phyloP scores from a whole-genome alignment of 257 asterid genomes.

The Phtheirospermum japonicum region DNA sequence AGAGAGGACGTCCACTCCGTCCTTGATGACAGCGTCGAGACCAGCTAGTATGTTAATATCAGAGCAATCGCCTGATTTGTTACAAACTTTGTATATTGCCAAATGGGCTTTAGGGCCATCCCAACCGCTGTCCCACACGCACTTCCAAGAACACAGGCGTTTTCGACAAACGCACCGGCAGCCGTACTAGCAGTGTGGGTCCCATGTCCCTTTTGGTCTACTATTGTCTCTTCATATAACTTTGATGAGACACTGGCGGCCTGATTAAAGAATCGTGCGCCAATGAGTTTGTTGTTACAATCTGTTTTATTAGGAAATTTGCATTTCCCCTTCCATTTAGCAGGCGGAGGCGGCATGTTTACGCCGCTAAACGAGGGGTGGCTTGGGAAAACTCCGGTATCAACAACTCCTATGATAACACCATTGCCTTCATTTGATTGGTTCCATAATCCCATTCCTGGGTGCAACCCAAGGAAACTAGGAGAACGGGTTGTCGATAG shows the following conservation, averaged over 20 bases:
- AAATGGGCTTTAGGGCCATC: conserved; percentile 34
- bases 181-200: conserved; percentile 46
- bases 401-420: conserved; percentile 29
- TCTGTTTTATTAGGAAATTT: conserved; percentile 12
- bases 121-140: conserved; percentile 43
- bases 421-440: conserved; percentile 29
- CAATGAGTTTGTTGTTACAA: no score
- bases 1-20: conserved; percentile 36
- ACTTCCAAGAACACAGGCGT: conserved; percentile 33
- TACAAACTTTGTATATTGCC: conserved; percentile 37
- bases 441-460: no score
- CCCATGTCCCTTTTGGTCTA: conserved; percentile 38
- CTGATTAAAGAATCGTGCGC: conserved; percentile 20
- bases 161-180: conserved; percentile 39
- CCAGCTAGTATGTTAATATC: conserved; percentile 32
- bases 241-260: no score
- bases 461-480: no score
- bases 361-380: conserved; percentile 32
- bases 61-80: conserved; percentile 6
- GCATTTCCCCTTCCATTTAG: conserved; percentile 33
- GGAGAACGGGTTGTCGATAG: no score
- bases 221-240: conserved; percentile 20
- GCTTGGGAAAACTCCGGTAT: conserved; percentile 21
- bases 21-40: conserved; percentile 33
- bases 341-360: conserved; percentile 31